These are phyloP conservation scores for Musa itinerans DNA, from an alignment of 176 grass and related monocot species.

Conservation along the genomic window DNA sequence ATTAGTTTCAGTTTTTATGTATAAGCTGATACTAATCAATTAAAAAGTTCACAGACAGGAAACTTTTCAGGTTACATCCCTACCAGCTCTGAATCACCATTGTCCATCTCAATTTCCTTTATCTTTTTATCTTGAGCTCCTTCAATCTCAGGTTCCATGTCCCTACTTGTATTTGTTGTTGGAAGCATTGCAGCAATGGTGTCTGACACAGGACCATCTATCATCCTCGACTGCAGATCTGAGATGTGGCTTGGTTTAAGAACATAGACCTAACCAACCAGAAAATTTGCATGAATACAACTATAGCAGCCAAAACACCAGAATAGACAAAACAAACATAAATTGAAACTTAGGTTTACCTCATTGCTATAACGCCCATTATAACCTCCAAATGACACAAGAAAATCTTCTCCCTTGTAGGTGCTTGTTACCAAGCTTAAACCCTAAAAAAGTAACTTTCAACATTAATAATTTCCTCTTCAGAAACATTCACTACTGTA, in stretches of 20 bases:
- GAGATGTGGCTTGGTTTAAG: slow-evolving; percentile 71
- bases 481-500: slow-evolving; percentile 9
- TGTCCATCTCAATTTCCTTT: slow-evolving; percentile 84
- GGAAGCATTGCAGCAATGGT: slow-evolving; percentile 21
- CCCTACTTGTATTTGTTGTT: slow-evolving; percentile 34
- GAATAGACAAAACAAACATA: neutral
- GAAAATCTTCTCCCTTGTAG: slow-evolving; percentile 78
- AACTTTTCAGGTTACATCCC: neutral
- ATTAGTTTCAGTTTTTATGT: neutral
- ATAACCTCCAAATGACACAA: slow-evolving; percentile 97
- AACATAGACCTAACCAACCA: slow-evolving; percentile 51
- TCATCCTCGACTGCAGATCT: slow-evolving; percentile 37
- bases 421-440: slow-evolving; percentile 69
- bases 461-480: slow-evolving; percentile 19
- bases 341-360: slow-evolving; percentile 34
- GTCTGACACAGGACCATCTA: slow-evolving; percentile 40
- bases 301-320: neutral
- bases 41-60: neutral
- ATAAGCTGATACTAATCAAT: neutral
- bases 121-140: slow-evolving; percentile 81
- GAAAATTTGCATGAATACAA: neutral
- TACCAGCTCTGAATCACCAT: slow-evolving; percentile 35
- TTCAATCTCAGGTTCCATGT: slow-evolving; percentile 68
- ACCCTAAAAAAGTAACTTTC: slow-evolving; percentile 36
- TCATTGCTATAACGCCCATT: slow-evolving; percentile 92